These are phyloP conservation scores for Dactylorhiza incarnata DNA, from an alignment of 106 monocot species.

Conservation along the genomic window DNA sequence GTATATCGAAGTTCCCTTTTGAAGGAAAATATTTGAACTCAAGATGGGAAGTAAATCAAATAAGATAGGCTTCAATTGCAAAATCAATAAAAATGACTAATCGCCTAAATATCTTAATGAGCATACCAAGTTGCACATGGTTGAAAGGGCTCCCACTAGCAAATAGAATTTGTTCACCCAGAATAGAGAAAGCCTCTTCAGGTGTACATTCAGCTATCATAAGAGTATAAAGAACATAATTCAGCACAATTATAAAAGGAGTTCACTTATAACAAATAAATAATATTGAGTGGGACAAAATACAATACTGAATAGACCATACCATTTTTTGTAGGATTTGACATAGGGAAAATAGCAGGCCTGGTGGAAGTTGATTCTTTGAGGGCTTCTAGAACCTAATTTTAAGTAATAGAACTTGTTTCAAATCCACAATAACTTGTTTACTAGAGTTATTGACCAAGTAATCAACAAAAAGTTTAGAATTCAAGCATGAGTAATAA, in stretches of 20 bases:
- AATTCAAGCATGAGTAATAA: constrained; percentile 1
- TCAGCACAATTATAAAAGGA: neutral
- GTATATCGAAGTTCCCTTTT: neutral
- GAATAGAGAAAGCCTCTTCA: constrained; percentile 81
- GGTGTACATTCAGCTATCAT: constrained; percentile 88
- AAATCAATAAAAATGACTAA: neutral
- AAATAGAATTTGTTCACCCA: constrained; percentile 82
- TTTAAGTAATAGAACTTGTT: neutral
- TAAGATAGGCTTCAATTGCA: neutral
- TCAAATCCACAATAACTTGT: neutral
- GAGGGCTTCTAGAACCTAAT: constrained; percentile 85
- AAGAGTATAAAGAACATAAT: constrained; percentile 1
- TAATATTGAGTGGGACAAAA: neutral
- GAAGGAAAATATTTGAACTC: neutral
- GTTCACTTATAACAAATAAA: neutral
- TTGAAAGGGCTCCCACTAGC: constrained; percentile 98
- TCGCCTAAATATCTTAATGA: neutral
- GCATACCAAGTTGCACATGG: constrained; percentile 77
- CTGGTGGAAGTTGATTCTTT: constrained; percentile 84
- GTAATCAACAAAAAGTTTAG: neutral
- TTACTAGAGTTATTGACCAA: neutral
- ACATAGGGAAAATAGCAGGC: constrained; percentile 98
- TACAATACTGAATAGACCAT: constrained; percentile 5
- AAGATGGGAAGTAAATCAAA: neutral
- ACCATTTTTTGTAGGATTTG: constrained; percentile 99